phyloP scores from a whole-genome alignment of 805 yeast species.

The Candida michaelii region DNA sequence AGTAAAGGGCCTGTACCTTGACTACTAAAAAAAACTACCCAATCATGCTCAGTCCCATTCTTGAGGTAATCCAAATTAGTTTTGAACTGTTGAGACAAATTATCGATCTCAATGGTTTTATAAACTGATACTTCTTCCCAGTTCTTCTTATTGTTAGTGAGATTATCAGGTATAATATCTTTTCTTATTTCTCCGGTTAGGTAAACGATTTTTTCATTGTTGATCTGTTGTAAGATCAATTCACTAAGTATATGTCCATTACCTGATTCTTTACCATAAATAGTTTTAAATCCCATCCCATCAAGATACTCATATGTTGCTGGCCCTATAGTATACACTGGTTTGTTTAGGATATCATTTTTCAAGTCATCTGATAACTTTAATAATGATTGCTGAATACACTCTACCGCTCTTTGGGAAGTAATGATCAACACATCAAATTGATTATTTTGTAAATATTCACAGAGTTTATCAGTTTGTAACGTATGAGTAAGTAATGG shows the following conservation, averaged over 20 bases:
- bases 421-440: conserved; percentile 59
- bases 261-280: conserved; percentile 72
- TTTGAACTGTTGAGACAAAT: neutral
- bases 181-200: conserved; percentile 85
- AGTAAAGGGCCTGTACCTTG: conserved; percentile 77
- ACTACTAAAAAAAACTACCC: conserved; percentile 90
- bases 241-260: conserved; percentile 74
- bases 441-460: conserved; percentile 42
- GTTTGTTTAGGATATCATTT: conserved; percentile 40
- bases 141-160: conserved; percentile 42
- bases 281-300: conserved; percentile 61
- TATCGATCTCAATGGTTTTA: conserved; percentile 46
- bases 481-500: conserved; percentile 71
- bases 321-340: conserved; percentile 88
- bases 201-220: conserved; percentile 50
- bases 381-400: conserved; percentile 50
- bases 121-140: conserved; percentile 67
- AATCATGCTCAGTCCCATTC: conserved; percentile 28
- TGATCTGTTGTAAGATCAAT: conserved; percentile 44
- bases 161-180: conserved; percentile 71
- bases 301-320: conserved; percentile 66
- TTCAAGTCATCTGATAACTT: conserved; percentile 15
- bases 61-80: conserved; percentile 3
- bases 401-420: conserved; percentile 89
- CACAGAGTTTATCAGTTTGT: conserved; percentile 44